Conservation (phyloP, 2,329 filamentous ascomycete species). For the Pyricularia grisea region DNA sequence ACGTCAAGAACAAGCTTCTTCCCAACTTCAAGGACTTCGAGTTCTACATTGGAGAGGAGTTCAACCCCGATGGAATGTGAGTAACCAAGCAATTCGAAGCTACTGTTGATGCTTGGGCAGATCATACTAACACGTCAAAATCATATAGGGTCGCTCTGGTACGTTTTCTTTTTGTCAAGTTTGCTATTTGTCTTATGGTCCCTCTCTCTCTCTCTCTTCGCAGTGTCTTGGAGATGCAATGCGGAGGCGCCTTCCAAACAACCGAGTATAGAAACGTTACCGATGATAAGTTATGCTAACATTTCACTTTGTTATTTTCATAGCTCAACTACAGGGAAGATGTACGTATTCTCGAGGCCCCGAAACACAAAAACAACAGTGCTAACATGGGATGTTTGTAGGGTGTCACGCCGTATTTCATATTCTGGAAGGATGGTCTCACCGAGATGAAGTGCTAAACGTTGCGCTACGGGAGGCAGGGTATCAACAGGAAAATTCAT, state of each 20-base stretch:
- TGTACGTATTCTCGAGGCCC: constrained; percentile 4
- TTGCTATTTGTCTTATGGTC: neutral
- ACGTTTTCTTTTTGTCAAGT: neutral
- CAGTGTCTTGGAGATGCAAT: neutral
- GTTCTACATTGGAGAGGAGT: constrained; percentile 84
- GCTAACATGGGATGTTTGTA: neutral
- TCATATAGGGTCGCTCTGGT: neutral
- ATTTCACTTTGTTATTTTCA: constrained; percentile 34
- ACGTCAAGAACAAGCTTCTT: constrained; percentile 74
- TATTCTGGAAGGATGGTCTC: constrained; percentile 92
- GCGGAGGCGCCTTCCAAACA: neutral
- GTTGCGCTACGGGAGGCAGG: neutral
- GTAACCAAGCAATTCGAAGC: constrained; percentile 22
- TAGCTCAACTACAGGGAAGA: constrained; percentile 98
- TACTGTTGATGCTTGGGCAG: neutral
- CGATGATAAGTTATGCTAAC: neutral
- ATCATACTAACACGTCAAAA: neutral
- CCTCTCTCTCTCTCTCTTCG: neutral
- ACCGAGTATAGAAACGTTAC: neutral
- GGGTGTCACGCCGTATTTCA: constrained; percentile 80
- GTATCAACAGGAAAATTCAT: neutral
- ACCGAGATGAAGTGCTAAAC: constrained; percentile 82
- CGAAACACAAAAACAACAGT: neutral
- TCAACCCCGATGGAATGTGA: constrained; percentile 91
- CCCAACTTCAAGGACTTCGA: constrained; percentile 93